Percentiles rank a stretch among this genome's conserved stretches.
Evolutionary conservation across 1,284 basidiomycete species (phyloP).

Genomic region (Cryptococcus neoformans): DNA sequence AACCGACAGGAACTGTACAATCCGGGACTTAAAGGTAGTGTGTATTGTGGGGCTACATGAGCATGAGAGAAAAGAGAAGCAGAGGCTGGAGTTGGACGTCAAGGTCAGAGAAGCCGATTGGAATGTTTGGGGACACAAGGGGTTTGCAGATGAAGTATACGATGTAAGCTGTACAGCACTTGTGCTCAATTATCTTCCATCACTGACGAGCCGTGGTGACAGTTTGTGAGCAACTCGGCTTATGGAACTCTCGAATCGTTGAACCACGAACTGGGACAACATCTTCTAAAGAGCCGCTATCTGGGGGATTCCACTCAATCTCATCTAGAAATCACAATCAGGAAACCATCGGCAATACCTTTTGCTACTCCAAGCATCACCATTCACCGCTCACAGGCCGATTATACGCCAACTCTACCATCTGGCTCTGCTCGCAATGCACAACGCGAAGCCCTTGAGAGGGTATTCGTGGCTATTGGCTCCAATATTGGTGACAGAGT

Average conservation of each 20-base stretch:
- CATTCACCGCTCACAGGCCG: conserved; percentile 56
- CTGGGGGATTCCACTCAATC: neutral
- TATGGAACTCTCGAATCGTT: conserved; percentile 75
- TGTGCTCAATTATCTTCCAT: neutral
- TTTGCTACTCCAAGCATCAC: conserved; percentile 66
- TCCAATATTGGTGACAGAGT: conserved; percentile 89
- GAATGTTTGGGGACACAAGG: conserved; percentile 49
- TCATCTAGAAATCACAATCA: conserved; percentile 59
- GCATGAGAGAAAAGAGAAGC: conserved; percentile 66
- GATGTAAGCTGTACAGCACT: conserved; percentile 46
- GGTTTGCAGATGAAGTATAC: conserved; percentile 49
- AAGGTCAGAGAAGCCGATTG: conserved; percentile 38
- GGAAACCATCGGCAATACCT: conserved; percentile 73
- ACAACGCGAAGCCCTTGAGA: conserved; percentile 3
- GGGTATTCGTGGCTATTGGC: conserved; percentile 73
- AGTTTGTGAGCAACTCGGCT: conserved; percentile 53
- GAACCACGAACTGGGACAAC: conserved; percentile 59
- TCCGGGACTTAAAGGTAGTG: conserved; percentile 58
- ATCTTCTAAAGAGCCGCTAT: conserved; percentile 20
- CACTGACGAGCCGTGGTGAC: neutral
- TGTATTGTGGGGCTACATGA: conserved; percentile 70
- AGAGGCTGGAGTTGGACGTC: conserved; percentile 65
- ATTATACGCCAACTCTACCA: conserved; percentile 27
- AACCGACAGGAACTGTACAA: conserved; percentile 10
- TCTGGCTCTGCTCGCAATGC: neutral